Percentiles rank a stretch among this genome's conserved stretches.
phyloP scores from a whole-genome alignment of 768 basidiomycete genomes.

The Tylopilus balloui region DNA sequence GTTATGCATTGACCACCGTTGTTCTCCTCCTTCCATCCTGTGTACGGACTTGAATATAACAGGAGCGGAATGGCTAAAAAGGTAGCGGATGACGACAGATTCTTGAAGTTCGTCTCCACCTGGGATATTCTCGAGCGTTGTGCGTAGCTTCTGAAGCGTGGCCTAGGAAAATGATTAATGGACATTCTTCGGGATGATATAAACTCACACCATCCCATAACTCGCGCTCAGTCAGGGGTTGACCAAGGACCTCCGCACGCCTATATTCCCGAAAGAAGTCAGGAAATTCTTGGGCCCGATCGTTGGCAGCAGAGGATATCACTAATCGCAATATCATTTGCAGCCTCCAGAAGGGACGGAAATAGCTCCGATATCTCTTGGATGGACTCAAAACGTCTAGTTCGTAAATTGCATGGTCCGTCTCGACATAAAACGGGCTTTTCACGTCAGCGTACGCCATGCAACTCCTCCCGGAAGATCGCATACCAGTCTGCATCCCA shows the following conservation, averaged over 20 bases:
- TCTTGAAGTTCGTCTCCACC: conserved; percentile 17
- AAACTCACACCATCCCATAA: conserved; percentile 27
- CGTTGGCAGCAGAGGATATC: conserved; percentile 25
- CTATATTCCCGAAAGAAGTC: conserved; percentile 36
- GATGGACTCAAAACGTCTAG: conserved; percentile 41
- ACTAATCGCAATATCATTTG: conserved; percentile 50
- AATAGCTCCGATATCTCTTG: conserved; percentile 38
- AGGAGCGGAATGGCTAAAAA: conserved; percentile 12
- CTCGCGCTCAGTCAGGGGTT: conserved; percentile 20
- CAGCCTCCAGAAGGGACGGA: conserved; percentile 46
- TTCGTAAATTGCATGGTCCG: conserved; percentile 59
- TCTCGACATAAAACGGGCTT: conserved; percentile 66
- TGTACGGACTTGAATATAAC: conserved; percentile 12
- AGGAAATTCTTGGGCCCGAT: conserved; percentile 29
- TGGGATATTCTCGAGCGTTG: conserved; percentile 21
- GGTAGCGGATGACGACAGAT: conserved; percentile 18
- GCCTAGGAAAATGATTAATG: conserved; percentile 13
- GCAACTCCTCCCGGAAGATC: background rate
- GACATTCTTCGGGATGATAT: background rate
- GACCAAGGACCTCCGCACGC: conserved; percentile 12
- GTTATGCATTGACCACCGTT: background rate
- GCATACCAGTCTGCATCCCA: conserved; percentile 48
- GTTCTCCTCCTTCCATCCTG: background rate
- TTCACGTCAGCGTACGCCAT: conserved; percentile 1
- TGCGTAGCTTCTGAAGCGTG: conserved; percentile 12